A percentile compares a stretch with the other conserved stretches of the same genome.
phyloP scores from a whole-genome alignment of 208 protist species.

The Crithidia sp. region DNA sequence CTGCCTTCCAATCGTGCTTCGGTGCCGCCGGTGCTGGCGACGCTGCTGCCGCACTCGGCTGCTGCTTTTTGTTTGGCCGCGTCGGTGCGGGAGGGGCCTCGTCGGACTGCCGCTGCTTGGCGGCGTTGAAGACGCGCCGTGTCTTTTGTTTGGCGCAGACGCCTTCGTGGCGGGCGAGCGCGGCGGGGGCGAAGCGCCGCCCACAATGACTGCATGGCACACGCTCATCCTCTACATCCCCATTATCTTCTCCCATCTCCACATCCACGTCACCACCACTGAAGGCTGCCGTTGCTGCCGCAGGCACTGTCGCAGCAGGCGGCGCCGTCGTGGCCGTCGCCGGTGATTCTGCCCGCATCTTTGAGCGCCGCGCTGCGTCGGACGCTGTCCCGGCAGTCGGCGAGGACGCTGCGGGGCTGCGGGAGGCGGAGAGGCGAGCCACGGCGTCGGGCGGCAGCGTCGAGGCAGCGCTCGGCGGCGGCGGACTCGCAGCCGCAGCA shows the following conservation, averaged over 20 bases:
- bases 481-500: background rate
- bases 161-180: constrained; percentile 69
- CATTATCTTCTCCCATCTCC: background rate
- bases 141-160: constrained; percentile 66
- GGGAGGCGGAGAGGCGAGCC: background rate
- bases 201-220: constrained; percentile 77
- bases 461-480: background rate
- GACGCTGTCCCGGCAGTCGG: too few relatives aligned
- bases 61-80: constrained; percentile 7
- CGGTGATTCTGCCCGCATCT: background rate
- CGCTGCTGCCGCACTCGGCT: background rate
- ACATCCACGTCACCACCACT: too few relatives aligned
- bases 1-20: constrained; percentile 84
- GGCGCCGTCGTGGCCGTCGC: background rate
- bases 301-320: too few relatives aligned
- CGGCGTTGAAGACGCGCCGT: constrained; percentile 80
- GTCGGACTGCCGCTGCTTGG: constrained; percentile 59
- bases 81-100: constrained; percentile 2
- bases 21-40: constrained; percentile 10
- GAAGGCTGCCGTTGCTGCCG: too few relatives aligned
- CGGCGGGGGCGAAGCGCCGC: constrained; percentile 73
- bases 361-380: too few relatives aligned
- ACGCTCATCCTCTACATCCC: constrained; percentile 20
- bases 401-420: too few relatives aligned
- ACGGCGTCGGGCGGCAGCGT: constrained; percentile 20